These are phyloP conservation scores for Suhomyces taliae DNA, from an alignment of 1,139 yeast genomes.

Conservation along the genomic window DNA sequence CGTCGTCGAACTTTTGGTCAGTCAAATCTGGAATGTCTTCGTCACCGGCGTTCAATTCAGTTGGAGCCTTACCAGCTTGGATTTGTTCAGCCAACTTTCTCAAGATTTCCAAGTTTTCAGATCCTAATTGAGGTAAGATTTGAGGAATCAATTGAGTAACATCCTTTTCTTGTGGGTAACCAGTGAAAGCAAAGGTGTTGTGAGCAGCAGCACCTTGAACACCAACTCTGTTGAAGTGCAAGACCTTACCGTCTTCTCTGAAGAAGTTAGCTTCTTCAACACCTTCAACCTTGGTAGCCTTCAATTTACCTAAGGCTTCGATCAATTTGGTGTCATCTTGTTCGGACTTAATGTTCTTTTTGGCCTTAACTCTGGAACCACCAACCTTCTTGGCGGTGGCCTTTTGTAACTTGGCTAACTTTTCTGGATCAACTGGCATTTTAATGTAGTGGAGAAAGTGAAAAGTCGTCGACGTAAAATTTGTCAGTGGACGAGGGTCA, in stretches of 20 bases:
- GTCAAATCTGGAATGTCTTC: constrained; percentile 92
- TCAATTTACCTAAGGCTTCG: constrained; percentile 84
- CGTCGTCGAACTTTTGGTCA: constrained; percentile 91
- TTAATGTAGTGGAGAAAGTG: constrained; percentile 14
- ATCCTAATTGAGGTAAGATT: constrained; percentile 94
- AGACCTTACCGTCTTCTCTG: constrained; percentile 93
- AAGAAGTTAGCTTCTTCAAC: constrained; percentile 98
- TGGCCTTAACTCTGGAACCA: constrained; percentile 86
- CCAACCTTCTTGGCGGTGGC: constrained; percentile 75
- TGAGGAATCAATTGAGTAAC: constrained; percentile 92
- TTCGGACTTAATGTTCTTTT: constrained; percentile 62
- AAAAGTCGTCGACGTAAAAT: constrained; percentile 24
- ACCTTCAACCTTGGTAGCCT: constrained; percentile 84
- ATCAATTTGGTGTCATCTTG: constrained; percentile 90
- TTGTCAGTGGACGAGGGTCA: constrained; percentile 2
- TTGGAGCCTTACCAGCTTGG: constrained; percentile 60
- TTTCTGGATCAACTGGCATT: constrained; percentile 88
- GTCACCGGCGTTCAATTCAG: constrained; percentile 51
- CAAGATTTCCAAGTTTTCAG: constrained; percentile 90
- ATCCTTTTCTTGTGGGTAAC: constrained; percentile 91
- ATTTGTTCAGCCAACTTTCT: constrained; percentile 88
- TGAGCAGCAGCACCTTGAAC: constrained; percentile 90
- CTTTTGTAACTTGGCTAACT: constrained; percentile 81
- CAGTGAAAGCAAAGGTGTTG: constrained; percentile 94
- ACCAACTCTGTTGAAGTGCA: constrained; percentile 94